Conservation (phyloP, 2,329 filamentous ascomycete genomes). For the Venturia aucupariae region DNA sequence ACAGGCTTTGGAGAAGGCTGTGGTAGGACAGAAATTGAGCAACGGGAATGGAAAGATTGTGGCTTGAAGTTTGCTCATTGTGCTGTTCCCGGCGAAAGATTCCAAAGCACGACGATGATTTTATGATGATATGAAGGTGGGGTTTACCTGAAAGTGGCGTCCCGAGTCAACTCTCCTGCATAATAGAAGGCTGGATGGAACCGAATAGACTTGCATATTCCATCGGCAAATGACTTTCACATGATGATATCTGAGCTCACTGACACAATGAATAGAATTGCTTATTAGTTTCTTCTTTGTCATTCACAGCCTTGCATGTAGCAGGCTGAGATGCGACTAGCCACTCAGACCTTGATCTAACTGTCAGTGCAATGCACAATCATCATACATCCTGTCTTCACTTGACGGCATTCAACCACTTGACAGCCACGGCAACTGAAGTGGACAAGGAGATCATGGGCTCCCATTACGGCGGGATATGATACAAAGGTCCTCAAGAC, state of each 20-base stretch:
- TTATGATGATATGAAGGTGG: background rate
- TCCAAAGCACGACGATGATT: background rate
- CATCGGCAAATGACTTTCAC: background rate
- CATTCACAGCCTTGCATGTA: slow-evolving; percentile 1
- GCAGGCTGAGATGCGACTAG: background rate
- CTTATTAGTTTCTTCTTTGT: background rate
- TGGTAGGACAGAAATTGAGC: slow-evolving; percentile 27
- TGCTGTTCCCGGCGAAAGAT: background rate
- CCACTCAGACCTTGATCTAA: too few species aligned
- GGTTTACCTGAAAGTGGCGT: background rate
- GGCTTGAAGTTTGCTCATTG: background rate
- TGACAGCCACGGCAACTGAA: too few species aligned
- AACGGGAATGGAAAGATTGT: slow-evolving; percentile 4
- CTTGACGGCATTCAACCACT: too few species aligned
- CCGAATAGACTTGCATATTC: background rate
- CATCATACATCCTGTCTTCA: background rate
- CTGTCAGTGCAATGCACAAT: too few species aligned
- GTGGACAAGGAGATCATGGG: too few species aligned
- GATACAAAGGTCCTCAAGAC: background rate
- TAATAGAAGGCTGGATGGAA: background rate
- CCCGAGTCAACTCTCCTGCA: too few species aligned
- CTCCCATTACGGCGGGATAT: background rate
- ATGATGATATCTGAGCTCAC: too few species aligned
- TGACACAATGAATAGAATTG: too few species aligned
- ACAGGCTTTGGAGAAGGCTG: slow-evolving; percentile 71